Evolutionary conservation across 208 protist genomes (phyloP).

Genomic region (Spongospora subterranea): DNA sequence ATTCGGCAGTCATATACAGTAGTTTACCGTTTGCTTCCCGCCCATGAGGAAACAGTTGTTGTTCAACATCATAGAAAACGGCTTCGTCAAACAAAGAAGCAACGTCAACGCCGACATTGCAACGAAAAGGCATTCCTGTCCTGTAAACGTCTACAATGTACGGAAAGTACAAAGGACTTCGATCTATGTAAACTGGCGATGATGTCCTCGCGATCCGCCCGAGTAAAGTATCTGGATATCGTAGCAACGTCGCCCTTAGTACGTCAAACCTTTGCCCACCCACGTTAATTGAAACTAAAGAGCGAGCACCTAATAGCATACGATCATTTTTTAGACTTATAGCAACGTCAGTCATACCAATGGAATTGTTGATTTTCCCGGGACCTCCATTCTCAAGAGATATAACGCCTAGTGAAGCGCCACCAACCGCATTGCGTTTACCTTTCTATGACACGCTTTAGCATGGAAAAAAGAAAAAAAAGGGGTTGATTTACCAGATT

Average conservation of each 20-base stretch:
- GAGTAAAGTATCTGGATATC: constrained; percentile 15
- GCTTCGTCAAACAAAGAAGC: neutral
- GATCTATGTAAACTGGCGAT: constrained; percentile 23
- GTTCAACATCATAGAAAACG: constrained; percentile 8
- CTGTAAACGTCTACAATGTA: constrained; percentile 6
- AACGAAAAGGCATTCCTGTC: neutral
- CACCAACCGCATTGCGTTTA: neutral
- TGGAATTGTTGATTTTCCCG: neutral
- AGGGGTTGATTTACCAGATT: neutral
- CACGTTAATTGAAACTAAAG: constrained; percentile 27
- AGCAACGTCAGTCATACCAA: neutral
- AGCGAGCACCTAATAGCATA: neutral
- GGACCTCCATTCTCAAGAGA: neutral
- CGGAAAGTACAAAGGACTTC: neutral
- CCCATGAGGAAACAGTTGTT: constrained; percentile 31
- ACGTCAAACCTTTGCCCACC: constrained; percentile 45
- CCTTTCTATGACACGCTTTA: neutral
- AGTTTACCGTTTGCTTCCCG: neutral
- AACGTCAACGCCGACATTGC: neutral
- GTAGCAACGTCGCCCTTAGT: neutral
- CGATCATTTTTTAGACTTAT: neutral
- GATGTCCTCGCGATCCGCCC: neutral
- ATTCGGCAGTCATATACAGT: neutral
- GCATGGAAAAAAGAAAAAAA: neutral
- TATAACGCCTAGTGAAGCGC: neutral